These are phyloP conservation scores for Penicillium sp. DNA, from an alignment of 2,329 filamentous ascomycete genomes.

Conservation along the genomic window DNA sequence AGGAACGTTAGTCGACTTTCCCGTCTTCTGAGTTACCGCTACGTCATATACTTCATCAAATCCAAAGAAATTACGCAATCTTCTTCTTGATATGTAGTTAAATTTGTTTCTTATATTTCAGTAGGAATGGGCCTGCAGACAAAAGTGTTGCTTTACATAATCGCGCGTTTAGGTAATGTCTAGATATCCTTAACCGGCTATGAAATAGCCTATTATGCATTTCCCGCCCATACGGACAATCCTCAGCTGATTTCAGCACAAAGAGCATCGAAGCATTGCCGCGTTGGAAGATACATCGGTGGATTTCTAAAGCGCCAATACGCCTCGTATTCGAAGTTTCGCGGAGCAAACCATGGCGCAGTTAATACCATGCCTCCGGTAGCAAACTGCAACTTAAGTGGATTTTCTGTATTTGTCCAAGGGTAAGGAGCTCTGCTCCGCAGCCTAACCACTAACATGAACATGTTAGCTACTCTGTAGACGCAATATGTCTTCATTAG, in stretches of 20 bases:
- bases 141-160: conserved; percentile 3
- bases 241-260: conserved; percentile 3
- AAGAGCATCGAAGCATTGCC: conserved; percentile 3
- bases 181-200: conserved; percentile 3
- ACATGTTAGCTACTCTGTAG: neutral
- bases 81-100: neutral
- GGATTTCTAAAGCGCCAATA: neutral
- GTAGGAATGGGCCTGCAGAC: conserved; percentile 2
- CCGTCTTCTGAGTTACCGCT: conserved; percentile 1
- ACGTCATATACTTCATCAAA: conserved; percentile 4
- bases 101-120: conserved; percentile 6
- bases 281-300: conserved; percentile 2
- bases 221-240: conserved; percentile 3
- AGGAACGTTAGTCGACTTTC: conserved; percentile 4
- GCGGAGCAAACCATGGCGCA: conserved; percentile 2
- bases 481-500: no score
- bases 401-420: conserved; percentile 3
- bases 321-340: conserved; percentile 4
- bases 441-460: conserved; percentile 4
- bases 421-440: conserved; percentile 3
- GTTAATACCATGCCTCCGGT: neutral
- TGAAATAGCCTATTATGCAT: conserved; percentile 4
- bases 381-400: conserved; percentile 1
- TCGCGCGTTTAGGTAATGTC: neutral
- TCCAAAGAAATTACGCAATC: conserved; percentile 3